Evolutionary conservation across 768 basidiomycete genomes (phyloP).

Genomic region (Lactarius akahatsu): DNA sequence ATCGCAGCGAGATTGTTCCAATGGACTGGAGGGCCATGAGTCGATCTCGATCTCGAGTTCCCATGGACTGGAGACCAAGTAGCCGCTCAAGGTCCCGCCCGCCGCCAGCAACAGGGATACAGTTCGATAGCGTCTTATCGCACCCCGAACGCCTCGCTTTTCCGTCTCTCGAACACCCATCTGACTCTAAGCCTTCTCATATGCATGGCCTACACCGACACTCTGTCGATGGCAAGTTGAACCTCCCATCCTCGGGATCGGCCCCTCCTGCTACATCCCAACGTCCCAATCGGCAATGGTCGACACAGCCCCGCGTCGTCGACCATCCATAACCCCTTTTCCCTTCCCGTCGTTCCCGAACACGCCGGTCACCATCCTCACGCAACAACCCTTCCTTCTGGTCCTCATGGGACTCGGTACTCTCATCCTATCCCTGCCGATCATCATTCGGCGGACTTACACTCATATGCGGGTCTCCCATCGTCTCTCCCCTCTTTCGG

Average conservation of each 20-base stretch:
- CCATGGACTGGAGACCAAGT: constrained; percentile 88
- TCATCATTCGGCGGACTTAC: constrained; percentile 11
- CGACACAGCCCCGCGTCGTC: constrained; percentile 38
- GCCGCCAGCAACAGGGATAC: constrained; percentile 45
- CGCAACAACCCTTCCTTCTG: neutral
- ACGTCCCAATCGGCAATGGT: constrained; percentile 34
- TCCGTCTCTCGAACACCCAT: constrained; percentile 29
- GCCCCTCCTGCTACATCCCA: constrained; percentile 30
- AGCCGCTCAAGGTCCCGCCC: constrained; percentile 78
- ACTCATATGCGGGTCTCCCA: constrained; percentile 42
- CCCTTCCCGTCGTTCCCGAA: constrained; percentile 28
- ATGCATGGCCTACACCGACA: constrained; percentile 45
- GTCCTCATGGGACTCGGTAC: constrained; percentile 20
- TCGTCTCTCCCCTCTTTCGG: constrained; percentile 75
- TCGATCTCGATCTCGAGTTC: constrained; percentile 83
- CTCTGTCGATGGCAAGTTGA: constrained; percentile 28
- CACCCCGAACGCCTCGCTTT: constrained; percentile 29
- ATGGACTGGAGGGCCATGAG: constrained; percentile 97
- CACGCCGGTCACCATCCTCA: constrained; percentile 16
- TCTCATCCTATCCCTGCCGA: constrained; percentile 19
- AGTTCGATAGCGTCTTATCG: constrained; percentile 32
- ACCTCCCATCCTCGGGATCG: constrained; percentile 27
- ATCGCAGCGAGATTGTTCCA: constrained; percentile 51
- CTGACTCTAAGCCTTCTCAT: constrained; percentile 37
- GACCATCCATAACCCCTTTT: constrained; percentile 20